Evolutionary conservation across 768 basidiomycete genomes (phyloP), one percentile per base, ranked within the genome.

Genomic region (Agrocybe praecox): DNA sequence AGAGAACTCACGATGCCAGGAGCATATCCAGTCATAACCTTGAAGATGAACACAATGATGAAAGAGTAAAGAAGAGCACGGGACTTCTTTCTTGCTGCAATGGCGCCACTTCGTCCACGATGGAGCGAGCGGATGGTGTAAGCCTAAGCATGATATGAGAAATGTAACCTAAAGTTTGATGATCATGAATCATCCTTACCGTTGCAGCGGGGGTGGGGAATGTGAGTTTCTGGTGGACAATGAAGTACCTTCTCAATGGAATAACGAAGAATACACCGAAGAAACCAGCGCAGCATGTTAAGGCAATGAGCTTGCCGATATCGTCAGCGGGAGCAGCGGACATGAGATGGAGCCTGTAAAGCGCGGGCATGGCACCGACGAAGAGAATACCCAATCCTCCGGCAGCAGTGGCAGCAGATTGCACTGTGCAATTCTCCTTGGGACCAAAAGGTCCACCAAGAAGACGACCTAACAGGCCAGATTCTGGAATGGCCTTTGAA

Each of bases 181-280:
- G 22, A 26, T 11, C 15, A 14, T 43, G 17, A 3, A 29, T 19
- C 43, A 22, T 22, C 63, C 74, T 58, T 65, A 76, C 79, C 33
- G 86, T 85, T 15, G 86, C 88, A 56, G 87, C 82, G 24, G 82
- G 83, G 0, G 85, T 85, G 0, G 84, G 85, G 74, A 87, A 87
- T 15, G 81, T 81, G 15, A 86, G 69, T 66, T 85, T 85, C 66
- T 85, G 83, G 62, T 82, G 77, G 50, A 87, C 72, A 60, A 88
- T 84, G 69, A 82, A 87, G 67, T 83, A 83, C 60, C 80, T 81
- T 53, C 83, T 78, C 33, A 86, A 70, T 1, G 86, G 85, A 54
- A 87, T 82, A 53, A 83, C 84, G 74, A 89, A 88, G 69, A 87
- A 85, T 9, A 86, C 79, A 46, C 83, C 85, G 59, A 84, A 86